These are phyloP conservation scores for Eruca vesicaria DNA, from an alignment of 441 rosid species.

Conservation along the genomic window DNA sequence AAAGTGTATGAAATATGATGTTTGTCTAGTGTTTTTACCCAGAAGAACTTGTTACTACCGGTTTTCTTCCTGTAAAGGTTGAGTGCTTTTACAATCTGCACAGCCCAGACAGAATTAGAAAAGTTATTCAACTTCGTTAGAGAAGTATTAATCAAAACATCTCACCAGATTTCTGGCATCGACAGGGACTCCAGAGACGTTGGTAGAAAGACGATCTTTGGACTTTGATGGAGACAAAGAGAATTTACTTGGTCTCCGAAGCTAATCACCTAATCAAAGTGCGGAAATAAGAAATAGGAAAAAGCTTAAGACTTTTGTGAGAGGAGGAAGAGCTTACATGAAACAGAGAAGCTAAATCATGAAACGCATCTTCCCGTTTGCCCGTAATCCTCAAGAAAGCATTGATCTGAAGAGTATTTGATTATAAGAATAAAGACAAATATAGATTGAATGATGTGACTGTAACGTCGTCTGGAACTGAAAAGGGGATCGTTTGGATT, in stretches of 20 bases:
- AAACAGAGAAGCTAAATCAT: slow-evolving; percentile 93
- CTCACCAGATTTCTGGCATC: slow-evolving; percentile 64
- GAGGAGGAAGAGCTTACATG: slow-evolving; percentile 54
- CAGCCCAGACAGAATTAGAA: neutral
- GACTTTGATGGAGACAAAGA: slow-evolving; percentile 79
- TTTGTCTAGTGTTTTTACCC: slow-evolving; percentile 48
- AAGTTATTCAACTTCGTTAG: neutral
- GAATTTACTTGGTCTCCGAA: slow-evolving; percentile 88
- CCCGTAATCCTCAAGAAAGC: slow-evolving; percentile 87
- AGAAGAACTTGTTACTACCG: slow-evolving; percentile 68
- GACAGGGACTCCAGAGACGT: slow-evolving; percentile 85
- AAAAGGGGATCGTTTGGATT: neutral
- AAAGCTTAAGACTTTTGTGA: neutral
- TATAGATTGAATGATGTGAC: too few relatives aligned
- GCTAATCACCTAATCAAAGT: slow-evolving; percentile 65
- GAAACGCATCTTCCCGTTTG: slow-evolving; percentile 88
- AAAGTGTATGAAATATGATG: neutral
- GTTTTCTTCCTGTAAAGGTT: slow-evolving; percentile 88
- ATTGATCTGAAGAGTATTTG: slow-evolving; percentile 55
- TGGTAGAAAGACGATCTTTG: slow-evolving; percentile 79
- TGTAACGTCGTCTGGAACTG: neutral
- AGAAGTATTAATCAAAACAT: neutral
- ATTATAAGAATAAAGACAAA: neutral
- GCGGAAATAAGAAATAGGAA: neutral
- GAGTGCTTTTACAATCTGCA: slow-evolving; percentile 94